These are phyloP conservation scores for Verticillium albo-atrum DNA, from an alignment of 2,329 filamentous ascomycete genomes.

Conservation along the genomic window DNA sequence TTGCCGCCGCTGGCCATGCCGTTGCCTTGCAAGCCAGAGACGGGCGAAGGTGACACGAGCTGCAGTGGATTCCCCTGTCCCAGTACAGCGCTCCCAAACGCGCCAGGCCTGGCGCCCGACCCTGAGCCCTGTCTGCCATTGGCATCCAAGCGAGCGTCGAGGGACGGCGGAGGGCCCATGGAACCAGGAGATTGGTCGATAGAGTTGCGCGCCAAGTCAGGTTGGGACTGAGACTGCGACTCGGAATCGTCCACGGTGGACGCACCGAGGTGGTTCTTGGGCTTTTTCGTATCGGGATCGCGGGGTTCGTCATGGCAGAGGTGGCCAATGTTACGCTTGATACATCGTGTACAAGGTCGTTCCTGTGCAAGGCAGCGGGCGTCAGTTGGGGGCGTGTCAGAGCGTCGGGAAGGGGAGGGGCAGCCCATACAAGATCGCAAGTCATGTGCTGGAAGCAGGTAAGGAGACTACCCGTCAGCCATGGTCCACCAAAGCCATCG, in stretches of 20 bases:
- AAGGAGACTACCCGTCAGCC: slow-evolving; percentile 40
- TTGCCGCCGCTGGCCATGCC: slow-evolving; percentile 51
- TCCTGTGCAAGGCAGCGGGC: slow-evolving; percentile 53
- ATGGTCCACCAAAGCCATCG: slow-evolving; percentile 19
- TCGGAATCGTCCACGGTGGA: slow-evolving; percentile 59
- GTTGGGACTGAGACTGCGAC: slow-evolving; percentile 29
- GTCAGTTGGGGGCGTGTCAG: neutral
- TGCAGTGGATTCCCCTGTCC: slow-evolving; percentile 53
- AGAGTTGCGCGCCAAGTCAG: slow-evolving; percentile 48
- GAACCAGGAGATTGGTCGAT: slow-evolving; percentile 49
- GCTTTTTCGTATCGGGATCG: slow-evolving; percentile 75
- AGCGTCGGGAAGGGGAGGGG: slow-evolving; percentile 14
- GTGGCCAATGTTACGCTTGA: slow-evolving; percentile 98
- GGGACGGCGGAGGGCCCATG: slow-evolving; percentile 49
- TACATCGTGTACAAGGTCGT: slow-evolving; percentile 93
- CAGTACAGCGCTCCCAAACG: slow-evolving; percentile 24
- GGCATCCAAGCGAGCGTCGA: slow-evolving; percentile 22
- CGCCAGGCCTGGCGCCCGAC: slow-evolving; percentile 2
- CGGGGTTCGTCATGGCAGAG: slow-evolving; percentile 96
- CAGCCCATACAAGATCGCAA: slow-evolving; percentile 74
- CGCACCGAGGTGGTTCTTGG: slow-evolving; percentile 60
- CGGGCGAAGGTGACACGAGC: slow-evolving; percentile 67
- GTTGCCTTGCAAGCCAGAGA: slow-evolving; percentile 62
- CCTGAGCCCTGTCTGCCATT: neutral
- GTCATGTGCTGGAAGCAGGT: slow-evolving; percentile 72